phyloP scores from a whole-genome alignment of 2,329 filamentous ascomycete species.

The Chrysoporthe cubensis region DNA sequence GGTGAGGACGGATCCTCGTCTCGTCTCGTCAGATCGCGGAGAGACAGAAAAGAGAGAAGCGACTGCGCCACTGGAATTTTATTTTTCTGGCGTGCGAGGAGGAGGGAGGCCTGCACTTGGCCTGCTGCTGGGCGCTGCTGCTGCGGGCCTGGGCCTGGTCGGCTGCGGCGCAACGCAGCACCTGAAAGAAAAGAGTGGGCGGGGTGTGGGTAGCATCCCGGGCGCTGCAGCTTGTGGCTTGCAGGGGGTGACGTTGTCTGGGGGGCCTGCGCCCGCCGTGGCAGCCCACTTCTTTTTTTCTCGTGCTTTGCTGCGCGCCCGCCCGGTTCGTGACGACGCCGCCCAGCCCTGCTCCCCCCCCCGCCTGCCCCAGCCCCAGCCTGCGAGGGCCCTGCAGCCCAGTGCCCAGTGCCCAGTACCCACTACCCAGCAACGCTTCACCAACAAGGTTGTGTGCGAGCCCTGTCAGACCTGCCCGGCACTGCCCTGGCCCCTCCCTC shows the following conservation, averaged over 20 bases:
- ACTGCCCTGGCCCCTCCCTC: neutral
- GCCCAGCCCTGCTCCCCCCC: neutral
- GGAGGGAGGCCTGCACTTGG: too few relatives aligned
- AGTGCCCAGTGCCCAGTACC: neutral
- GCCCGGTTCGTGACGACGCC: neutral
- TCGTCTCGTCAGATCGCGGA: neutral
- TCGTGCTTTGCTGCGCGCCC: neutral
- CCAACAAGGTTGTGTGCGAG: neutral
- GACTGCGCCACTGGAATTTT: conserved; percentile 12
- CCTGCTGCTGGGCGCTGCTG: neutral
- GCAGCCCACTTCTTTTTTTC: neutral
- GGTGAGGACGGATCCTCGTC: neutral
- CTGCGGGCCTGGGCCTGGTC: neutral
- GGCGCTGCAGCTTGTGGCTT: neutral
- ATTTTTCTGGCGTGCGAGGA: too few relatives aligned
- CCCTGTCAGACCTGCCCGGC: conserved; percentile 4
- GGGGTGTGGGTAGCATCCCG: neutral
- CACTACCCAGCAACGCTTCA: neutral
- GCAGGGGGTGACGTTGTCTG: conserved; percentile 15
- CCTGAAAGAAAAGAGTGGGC: conserved; percentile 9
- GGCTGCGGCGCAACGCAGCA: conserved; percentile 11
- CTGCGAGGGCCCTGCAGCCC: too few relatives aligned
- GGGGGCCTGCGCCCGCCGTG: neutral
- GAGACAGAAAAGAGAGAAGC: neutral
- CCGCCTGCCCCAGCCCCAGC: neutral